Percentiles rank a stretch among this genome's conserved stretches.
Evolutionary conservation across 441 rosid species (phyloP).

Genomic region (Jatropha podagrica): DNA sequence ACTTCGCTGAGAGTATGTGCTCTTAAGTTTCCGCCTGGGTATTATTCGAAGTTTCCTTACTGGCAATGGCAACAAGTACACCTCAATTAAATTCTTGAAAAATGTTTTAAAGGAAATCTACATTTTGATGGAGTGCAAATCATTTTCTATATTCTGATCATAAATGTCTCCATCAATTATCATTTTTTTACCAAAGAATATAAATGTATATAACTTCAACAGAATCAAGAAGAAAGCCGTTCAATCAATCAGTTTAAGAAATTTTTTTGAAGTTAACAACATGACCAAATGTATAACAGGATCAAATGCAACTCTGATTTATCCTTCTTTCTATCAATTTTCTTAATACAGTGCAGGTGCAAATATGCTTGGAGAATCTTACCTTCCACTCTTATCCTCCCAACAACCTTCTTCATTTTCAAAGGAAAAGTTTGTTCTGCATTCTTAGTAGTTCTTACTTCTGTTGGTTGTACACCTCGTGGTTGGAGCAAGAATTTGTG

Average conservation of each 20-base stretch:
- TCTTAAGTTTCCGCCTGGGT: constrained; percentile 72
- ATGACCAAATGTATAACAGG: not conserved
- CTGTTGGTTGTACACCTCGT: constrained; percentile 54
- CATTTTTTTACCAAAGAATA: not conserved
- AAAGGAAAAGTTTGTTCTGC: constrained; percentile 45
- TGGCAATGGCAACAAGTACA: constrained; percentile 37
- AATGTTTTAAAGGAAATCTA: not conserved
- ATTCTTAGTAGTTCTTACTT: constrained; percentile 42
- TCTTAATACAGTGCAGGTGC: constrained; percentile 8
- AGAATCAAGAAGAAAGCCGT: not conserved
- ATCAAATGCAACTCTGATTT: constrained; percentile 3
- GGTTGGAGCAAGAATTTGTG: constrained; percentile 91
- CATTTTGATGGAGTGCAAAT: not conserved
- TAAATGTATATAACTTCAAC: not conserved
- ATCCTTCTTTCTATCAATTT: constrained; percentile 5
- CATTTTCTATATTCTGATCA: not conserved
- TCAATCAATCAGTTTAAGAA: constrained; percentile 1
- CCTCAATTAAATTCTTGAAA: constrained; percentile 21
- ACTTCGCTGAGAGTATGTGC: constrained; percentile 71
- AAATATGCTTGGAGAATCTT: constrained; percentile 15
- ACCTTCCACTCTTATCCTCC: constrained; percentile 93
- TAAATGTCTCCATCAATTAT: not conserved
- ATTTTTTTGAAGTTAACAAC: constrained; percentile 7
- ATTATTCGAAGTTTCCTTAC: constrained; percentile 77
- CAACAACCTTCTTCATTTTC: constrained; percentile 64